phyloP scores from a whole-genome alignment of 176 grass and related monocot genomes.

The Musa itinerans region DNA sequence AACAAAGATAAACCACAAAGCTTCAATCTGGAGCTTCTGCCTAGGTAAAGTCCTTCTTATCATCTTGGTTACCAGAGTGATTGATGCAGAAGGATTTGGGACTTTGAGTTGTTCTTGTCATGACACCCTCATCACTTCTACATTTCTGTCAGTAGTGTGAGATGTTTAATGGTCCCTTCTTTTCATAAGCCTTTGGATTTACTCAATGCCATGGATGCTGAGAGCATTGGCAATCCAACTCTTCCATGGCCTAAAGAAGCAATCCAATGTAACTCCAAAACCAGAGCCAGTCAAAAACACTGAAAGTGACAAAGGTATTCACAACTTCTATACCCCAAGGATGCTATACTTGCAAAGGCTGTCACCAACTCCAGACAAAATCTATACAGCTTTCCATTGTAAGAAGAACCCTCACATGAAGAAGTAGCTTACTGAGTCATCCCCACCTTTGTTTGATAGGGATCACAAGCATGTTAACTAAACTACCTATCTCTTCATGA shows the following conservation, averaged over 20 bases:
- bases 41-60: not conserved
- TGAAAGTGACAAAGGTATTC: too few relatives aligned
- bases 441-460: not conserved
- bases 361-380: conserved; percentile 5
- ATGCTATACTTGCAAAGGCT: not conserved
- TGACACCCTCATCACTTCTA: too few relatives aligned
- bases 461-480: not conserved
- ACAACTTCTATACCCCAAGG: not conserved
- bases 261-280: not conserved
- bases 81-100: too few relatives aligned
- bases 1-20: not conserved
- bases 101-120: not conserved
- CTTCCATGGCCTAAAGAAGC: not conserved
- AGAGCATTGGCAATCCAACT: not conserved
- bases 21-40: not conserved
- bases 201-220: not conserved
- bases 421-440: not conserved
- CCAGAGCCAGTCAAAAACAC: not conserved
- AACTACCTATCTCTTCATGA: not conserved
- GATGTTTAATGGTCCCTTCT: not conserved
- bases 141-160: not conserved
- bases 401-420: not conserved
- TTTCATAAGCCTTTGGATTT: not conserved
- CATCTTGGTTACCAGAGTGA: too few relatives aligned
- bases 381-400: not conserved